These are phyloP conservation scores for Beauveria sp. DNA, from an alignment of 2,329 filamentous ascomycete genomes.

Conservation along the genomic window DNA sequence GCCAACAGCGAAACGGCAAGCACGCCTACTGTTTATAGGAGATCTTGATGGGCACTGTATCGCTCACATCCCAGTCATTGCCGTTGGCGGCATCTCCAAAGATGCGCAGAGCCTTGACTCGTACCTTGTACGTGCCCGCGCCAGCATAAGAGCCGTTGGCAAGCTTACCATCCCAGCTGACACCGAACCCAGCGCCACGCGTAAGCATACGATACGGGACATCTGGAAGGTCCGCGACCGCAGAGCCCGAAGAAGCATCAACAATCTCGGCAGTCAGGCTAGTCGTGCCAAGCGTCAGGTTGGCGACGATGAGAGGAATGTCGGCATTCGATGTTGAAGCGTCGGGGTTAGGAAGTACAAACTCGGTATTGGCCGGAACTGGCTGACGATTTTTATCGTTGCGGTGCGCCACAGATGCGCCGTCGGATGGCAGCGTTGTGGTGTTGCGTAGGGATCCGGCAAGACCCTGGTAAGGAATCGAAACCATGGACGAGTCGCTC, in stretches of 20 bases:
- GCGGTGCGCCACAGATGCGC: conserved; percentile 25
- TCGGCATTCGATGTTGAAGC: conserved; percentile 22
- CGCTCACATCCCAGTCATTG: conserved; percentile 31
- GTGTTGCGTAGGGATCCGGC: conserved; percentile 24
- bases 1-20: too few species aligned
- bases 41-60: conserved; percentile 21
- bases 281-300: conserved; percentile 32
- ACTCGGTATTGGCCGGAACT: conserved; percentile 22
- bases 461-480: conserved; percentile 29
- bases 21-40: background rate
- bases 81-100: conserved; percentile 31
- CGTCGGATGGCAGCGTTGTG: conserved; percentile 25
- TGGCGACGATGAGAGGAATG: conserved; percentile 23
- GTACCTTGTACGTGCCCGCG: conserved; percentile 35
- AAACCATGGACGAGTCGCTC: conserved; percentile 24
- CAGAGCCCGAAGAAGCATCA: conserved; percentile 20
- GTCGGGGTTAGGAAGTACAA: conserved; percentile 26
- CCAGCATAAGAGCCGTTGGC: conserved; percentile 33
- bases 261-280: conserved; percentile 32
- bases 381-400: conserved; percentile 16
- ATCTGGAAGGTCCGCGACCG: conserved; percentile 25
- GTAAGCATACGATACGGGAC: conserved; percentile 25
- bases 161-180: conserved; percentile 34
- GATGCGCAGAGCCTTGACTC: conserved; percentile 34
- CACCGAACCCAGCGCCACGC: conserved; percentile 11